Evolutionary conservation across 179 eudicot species (phyloP).

Genomic region (Vitellaria paradoxa): DNA sequence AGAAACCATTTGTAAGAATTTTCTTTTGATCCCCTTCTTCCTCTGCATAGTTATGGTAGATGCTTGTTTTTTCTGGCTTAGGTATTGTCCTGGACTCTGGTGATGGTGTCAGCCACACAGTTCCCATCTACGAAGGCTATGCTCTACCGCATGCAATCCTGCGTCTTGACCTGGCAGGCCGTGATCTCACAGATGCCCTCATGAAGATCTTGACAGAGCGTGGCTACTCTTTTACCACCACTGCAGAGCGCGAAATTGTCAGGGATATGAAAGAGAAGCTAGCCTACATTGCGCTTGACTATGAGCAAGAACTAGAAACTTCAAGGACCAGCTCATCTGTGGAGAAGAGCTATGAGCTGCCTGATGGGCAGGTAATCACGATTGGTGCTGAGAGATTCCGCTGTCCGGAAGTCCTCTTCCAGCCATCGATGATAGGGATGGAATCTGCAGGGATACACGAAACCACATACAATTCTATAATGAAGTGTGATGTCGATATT

Average conservation of each 20-base stretch:
- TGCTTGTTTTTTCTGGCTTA: not conserved
- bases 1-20: not conserved
- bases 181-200: conserved; percentile 50
- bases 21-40: not conserved
- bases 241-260: conserved; percentile 59
- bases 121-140: conserved; percentile 56
- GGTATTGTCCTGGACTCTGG: conserved; percentile 63
- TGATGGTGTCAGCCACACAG: conserved; percentile 62
- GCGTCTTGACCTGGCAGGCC: conserved; percentile 59
- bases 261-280: conserved; percentile 56
- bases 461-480: conserved; percentile 54
- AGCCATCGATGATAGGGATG: conserved; percentile 72
- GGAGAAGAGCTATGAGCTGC: conserved; percentile 56
- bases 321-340: conserved; percentile 50
- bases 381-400: conserved; percentile 63
- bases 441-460: conserved; percentile 65
- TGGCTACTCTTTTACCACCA: conserved; percentile 53
- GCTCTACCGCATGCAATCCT: conserved; percentile 61
- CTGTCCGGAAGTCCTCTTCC: conserved; percentile 73
- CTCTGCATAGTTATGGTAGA: not conserved
- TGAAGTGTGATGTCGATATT: conserved; percentile 62
- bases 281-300: conserved; percentile 53
- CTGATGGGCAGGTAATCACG: conserved; percentile 58
- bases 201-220: conserved; percentile 59
- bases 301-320: conserved; percentile 47